These are phyloP conservation scores for Lineolata rhizophorae DNA, from an alignment of 495 filamentous ascomycete genomes.

Conservation along the genomic window DNA sequence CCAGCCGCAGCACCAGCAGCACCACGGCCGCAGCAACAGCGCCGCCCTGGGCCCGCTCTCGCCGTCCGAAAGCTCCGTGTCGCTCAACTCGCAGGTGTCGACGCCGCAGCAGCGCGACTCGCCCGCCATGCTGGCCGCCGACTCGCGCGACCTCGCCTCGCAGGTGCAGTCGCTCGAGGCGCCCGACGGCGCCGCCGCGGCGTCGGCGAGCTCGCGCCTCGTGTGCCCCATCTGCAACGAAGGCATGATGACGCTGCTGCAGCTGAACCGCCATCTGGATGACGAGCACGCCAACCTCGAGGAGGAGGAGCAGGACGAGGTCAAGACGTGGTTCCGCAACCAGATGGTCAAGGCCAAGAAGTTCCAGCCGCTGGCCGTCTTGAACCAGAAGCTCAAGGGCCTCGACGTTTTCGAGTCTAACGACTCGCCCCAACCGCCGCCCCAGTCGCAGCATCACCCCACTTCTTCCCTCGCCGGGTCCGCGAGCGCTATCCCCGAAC, in stretches of 20 bases:
- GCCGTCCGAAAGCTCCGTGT: slow-evolving; percentile 26
- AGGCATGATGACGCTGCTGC: slow-evolving; percentile 46
- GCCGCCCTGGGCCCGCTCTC: slow-evolving; percentile 21
- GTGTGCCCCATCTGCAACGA: slow-evolving; percentile 92
- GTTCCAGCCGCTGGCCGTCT: slow-evolving; percentile 77
- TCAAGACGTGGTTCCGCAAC: slow-evolving; percentile 93
- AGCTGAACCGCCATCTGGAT: slow-evolving; percentile 56
- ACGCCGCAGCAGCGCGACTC: too few relatives aligned
- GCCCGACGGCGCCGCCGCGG: slow-evolving; percentile 24
- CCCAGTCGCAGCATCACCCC: slow-evolving; percentile 4
- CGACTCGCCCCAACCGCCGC: slow-evolving; percentile 26
- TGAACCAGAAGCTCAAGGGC: slow-evolving; percentile 94
- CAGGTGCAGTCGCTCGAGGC: slow-evolving; percentile 33
- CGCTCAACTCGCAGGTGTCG: slow-evolving; percentile 30
- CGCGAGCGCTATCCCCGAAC: slow-evolving; percentile 16
- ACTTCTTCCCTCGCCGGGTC: slow-evolving; percentile 8
- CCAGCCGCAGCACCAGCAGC: slow-evolving; percentile 22
- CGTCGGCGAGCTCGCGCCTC: slow-evolving; percentile 38
- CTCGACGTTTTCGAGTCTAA: slow-evolving; percentile 95
- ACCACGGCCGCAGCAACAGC: slow-evolving; percentile 16
- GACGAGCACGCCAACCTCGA: slow-evolving; percentile 87
- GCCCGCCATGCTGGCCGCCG: slow-evolving; percentile 29
- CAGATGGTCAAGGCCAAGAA: slow-evolving; percentile 90
- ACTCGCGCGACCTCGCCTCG: slow-evolving; percentile 35
- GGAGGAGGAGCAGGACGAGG: slow-evolving; percentile 82